Evolutionary conservation across 805 yeast species (phyloP).

Genomic region (Saccharomyces jurei): DNA sequence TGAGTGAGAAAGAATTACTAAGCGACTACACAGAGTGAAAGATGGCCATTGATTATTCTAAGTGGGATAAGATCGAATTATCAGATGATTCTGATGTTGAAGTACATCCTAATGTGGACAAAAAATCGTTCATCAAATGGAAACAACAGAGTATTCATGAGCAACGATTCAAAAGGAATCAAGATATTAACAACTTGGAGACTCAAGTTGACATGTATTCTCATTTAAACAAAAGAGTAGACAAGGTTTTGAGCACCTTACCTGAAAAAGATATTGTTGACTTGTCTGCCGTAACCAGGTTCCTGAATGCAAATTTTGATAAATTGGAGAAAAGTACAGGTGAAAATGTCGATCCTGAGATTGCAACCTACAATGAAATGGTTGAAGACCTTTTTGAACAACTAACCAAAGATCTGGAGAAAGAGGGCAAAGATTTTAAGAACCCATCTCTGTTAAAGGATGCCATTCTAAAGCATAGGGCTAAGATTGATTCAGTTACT

Average conservation of each 20-base stretch:
- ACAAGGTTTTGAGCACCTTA: conserved; percentile 43
- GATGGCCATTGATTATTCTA: conserved; percentile 89
- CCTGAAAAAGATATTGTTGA: conserved; percentile 33
- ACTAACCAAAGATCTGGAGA: conserved; percentile 50
- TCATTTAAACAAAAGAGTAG: conserved; percentile 66
- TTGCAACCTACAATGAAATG: conserved; percentile 81
- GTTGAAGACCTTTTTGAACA: conserved; percentile 82
- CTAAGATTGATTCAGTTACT: conserved; percentile 60
- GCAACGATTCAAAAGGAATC: conserved; percentile 71
- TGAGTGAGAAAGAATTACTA: background rate
- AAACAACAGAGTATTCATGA: conserved; percentile 96
- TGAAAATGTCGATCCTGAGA: conserved; percentile 37
- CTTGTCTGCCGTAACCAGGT: conserved; percentile 31
- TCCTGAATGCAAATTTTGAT: conserved; percentile 47
- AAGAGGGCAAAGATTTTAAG: conserved; percentile 37
- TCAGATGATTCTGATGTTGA: conserved; percentile 96
- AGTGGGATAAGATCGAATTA: conserved; percentile 94
- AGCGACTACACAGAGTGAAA: background rate
- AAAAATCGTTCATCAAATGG: conserved; percentile 86
- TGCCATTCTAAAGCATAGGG: conserved; percentile 48
- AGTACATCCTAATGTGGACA: conserved; percentile 97
- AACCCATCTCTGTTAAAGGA: conserved; percentile 34
- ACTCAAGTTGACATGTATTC: conserved; percentile 76
- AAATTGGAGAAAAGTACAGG: conserved; percentile 45
- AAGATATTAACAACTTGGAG: conserved; percentile 66